Base-by-base conservation (phyloP, 2,329 filamentous ascomycete species). In the Epichloe elymi region DNA sequence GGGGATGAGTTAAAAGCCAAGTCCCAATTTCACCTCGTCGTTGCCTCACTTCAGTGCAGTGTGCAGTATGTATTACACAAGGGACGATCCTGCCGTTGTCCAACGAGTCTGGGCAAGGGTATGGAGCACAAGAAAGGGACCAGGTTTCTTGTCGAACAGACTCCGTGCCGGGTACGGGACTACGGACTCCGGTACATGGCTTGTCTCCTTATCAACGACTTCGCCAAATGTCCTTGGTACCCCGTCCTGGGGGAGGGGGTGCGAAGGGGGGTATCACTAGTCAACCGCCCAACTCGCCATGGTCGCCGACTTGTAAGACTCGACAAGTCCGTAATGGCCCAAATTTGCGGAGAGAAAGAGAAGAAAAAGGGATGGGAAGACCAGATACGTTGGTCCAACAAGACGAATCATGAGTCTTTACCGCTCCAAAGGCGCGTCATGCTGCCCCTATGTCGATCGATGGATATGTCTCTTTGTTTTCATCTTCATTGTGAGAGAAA, bases 11-110 rank as follows among this genome's bases (percentile, higher is more conserved):
- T 51, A 49, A 51, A 47, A 44, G 40, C 41, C 49, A 43, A 51
- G 45, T 44, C 37, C 51, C n/a, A 40, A 35, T 44, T 42, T 42
- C 40, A 33, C 19, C 48, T 26, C 44, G 15, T 37, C 30, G 36
- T 33, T 19, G 23, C 30, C 30, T 11, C 30, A 30, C 30, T 30
- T 10, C 30, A 30, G 30, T 30, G 30, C 30, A 30, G 3, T 30
- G 10, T 30, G 30, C 30, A 30, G 26, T 11, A 48, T 30, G 26
- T 11, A 48, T 30, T 35, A 35, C 39, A 26, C 6, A 53, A 53
- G 51, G 52, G 49, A 54, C 49, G 46, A 54, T 54, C 52, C 49
- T 51, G 52, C 49, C 45, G 49, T 46, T 46, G 48, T 46, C 37
- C 35, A 42, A 49, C 26, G 20, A 37, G 49, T 38, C 46, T 49